Evolutionary conservation across 345 rosid genomes (phyloP).

Genomic region (Schrenkiella parvula): DNA sequence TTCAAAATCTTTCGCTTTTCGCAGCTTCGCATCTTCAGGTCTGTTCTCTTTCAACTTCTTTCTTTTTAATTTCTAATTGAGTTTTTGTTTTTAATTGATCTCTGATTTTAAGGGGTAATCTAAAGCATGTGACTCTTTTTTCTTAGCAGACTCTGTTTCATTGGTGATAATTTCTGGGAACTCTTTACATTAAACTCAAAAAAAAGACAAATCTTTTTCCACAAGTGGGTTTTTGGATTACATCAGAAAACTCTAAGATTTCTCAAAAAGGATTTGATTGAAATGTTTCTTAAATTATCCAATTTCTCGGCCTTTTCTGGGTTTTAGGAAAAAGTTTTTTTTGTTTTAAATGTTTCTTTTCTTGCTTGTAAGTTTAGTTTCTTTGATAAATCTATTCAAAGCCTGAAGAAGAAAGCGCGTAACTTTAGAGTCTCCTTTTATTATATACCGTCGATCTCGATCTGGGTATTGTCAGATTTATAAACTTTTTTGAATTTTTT

Average conservation of each 20-base stretch:
- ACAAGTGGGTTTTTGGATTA: conserved; percentile 1
- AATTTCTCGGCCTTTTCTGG: background rate
- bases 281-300: conserved; percentile 1
- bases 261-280: background rate
- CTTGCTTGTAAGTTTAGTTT: background rate
- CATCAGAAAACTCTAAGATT: background rate
- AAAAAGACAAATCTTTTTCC: background rate
- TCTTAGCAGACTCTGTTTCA: conserved; percentile 13
- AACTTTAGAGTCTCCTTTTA: background rate
- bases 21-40: conserved; percentile 28
- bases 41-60: conserved; percentile 6
- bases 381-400: background rate
- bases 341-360: too few species aligned
- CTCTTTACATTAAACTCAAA: background rate
- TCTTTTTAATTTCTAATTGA: background rate
- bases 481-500: background rate
- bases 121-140: conserved; percentile 12
- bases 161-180: conserved; percentile 11
- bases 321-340: conserved; percentile 8
- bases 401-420: conserved; percentile 2
- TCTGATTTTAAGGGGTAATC: background rate
- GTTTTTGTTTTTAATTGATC: background rate
- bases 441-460: conserved; percentile 3
- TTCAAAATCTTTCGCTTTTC: conserved; percentile 2
- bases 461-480: conserved; percentile 2